Base-by-base conservation (phyloP, 163 green algal genomes). In the Scenedesmus sp. region DNA sequence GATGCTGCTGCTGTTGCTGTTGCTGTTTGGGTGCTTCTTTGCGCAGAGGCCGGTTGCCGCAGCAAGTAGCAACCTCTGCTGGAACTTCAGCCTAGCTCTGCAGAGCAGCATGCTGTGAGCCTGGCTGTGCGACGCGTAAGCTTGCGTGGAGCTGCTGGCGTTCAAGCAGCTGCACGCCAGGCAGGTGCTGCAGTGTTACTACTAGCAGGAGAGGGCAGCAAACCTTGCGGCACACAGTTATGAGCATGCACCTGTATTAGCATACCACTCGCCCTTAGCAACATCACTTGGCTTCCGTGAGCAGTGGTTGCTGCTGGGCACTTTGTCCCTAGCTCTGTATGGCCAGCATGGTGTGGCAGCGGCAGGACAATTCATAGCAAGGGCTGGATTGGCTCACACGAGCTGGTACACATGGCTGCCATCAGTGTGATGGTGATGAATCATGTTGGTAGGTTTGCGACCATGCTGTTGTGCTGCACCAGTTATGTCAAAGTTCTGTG, bases 71-170 rank as follows among this genome's bases (percentile, higher is more conserved):
- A 76, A 76, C 30, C 30, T 76, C 30, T 81, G 59, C 83, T 88
- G 83, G 83, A 44, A 81, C 35, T 88, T 88, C 59, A 88, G 51
- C 59, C 24, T 88, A 22, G 83, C 83, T n/a, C 68, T 88, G 56
- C 83, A 88, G 68, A 81, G 56, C 83, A 88, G 83, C 83, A 61
- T 88, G 83, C 59, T 88, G 59, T 88, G 72, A 81, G 72, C 33
- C 16, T n/a, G 16, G 72, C 72, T 81, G 72, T 18, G 30, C 30
- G 12, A 22, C 0, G 30, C 18, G 24, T 16, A 3, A 68, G 65
- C 65, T 7, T 40, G 30, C 9, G 65, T 40, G 18, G 65, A 26
- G 65, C 65, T 76, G 65, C 65, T 76, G 65, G 30, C 6, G 65
- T 18, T 1, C 6, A 3, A 76, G 65, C 30, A 76, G 65, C 30